These are phyloP conservation scores for Mycogone perniciosa DNA, from an alignment of 2,329 filamentous ascomycete species.

Conservation along the genomic window DNA sequence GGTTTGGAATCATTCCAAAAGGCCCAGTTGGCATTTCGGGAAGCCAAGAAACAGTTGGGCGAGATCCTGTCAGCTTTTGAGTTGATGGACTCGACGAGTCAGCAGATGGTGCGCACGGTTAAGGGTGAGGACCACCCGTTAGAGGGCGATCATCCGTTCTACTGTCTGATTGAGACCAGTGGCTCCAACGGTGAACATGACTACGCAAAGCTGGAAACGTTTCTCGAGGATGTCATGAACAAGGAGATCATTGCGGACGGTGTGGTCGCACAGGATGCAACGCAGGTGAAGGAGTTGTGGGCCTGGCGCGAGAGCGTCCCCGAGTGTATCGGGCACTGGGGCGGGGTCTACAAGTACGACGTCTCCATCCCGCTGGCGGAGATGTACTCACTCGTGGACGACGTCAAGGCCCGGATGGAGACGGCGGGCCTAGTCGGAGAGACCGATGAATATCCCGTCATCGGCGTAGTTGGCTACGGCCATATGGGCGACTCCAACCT, in stretches of 20 bases:
- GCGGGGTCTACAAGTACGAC: slow-evolving; percentile 98
- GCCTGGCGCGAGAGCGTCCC: slow-evolving; percentile 89
- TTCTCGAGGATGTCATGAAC: slow-evolving; percentile 87
- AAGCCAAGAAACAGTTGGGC: slow-evolving; percentile 82
- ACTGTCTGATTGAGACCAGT: slow-evolving; percentile 93
- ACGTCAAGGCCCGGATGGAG: slow-evolving; percentile 66
- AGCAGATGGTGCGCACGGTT: slow-evolving; percentile 67
- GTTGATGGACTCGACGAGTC: slow-evolving; percentile 84
- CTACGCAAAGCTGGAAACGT: slow-evolving; percentile 79
- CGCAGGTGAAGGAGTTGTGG: slow-evolving; percentile 81
- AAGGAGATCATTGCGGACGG: slow-evolving; percentile 83
- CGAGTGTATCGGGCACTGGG: slow-evolving; percentile 81
- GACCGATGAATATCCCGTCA: slow-evolving; percentile 67
- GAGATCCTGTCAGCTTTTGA: slow-evolving; percentile 98
- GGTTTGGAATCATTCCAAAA: slow-evolving; percentile 87
- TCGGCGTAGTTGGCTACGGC: slow-evolving; percentile 90
- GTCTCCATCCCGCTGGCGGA: slow-evolving; percentile 85
- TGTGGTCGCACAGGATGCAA: slow-evolving; percentile 87
- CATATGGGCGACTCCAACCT: slow-evolving; percentile 98
- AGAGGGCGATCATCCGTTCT: slow-evolving; percentile 82
- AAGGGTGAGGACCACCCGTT: slow-evolving; percentile 74
- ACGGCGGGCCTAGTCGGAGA: slow-evolving; percentile 72
- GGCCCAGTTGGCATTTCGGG: slow-evolving; percentile 76
- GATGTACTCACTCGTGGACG: slow-evolving; percentile 84
- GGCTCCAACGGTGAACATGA: slow-evolving; percentile 94